Evolutionary conservation across 495 filamentous ascomycete species (phyloP).

Genomic region (Penicillium pulvis): DNA sequence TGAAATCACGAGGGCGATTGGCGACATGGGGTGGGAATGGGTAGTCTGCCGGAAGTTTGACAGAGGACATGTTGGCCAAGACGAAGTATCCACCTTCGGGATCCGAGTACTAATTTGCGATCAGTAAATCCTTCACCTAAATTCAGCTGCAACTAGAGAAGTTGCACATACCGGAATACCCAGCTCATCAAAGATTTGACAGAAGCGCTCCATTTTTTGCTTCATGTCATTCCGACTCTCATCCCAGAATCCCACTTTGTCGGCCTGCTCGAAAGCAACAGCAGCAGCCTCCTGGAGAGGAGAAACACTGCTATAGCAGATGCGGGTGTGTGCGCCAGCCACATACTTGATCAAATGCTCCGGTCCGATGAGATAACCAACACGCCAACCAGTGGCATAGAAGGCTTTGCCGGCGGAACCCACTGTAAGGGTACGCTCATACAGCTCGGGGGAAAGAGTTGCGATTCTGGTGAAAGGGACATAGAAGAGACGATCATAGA

Average conservation of each 20-base stretch:
- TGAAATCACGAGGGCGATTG: slow-evolving; percentile 84
- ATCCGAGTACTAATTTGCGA: slow-evolving; percentile 65
- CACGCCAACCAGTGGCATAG: slow-evolving; percentile 96
- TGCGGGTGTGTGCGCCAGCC: slow-evolving; percentile 87
- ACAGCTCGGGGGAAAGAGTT: slow-evolving; percentile 84
- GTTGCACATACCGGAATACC: slow-evolving; percentile 64
- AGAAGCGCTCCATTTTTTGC: slow-evolving; percentile 84
- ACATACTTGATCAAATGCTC: slow-evolving; percentile 90
- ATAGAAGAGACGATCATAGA: slow-evolving; percentile 96
- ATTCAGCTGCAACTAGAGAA: background rate
- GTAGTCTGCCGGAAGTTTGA: slow-evolving; percentile 79
- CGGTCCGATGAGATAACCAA: slow-evolving; percentile 91
- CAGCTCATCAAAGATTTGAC: slow-evolving; percentile 84
- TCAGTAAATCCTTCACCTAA: background rate
- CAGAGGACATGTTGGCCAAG: slow-evolving; percentile 84
- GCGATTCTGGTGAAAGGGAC: slow-evolving; percentile 90
- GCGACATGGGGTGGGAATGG: slow-evolving; percentile 87
- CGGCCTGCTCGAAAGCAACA: slow-evolving; percentile 90
- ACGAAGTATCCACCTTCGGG: slow-evolving; percentile 98
- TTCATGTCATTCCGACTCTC: slow-evolving; percentile 81
- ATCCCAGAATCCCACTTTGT: slow-evolving; percentile 87
- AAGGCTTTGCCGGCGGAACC: slow-evolving; percentile 97
- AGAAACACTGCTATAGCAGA: slow-evolving; percentile 92
- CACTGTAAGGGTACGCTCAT: slow-evolving; percentile 84
- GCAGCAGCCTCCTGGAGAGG: slow-evolving; percentile 96